These are phyloP conservation scores for Astraeus odoratus DNA, from an alignment of 768 basidiomycete genomes.

Conservation along the genomic window DNA sequence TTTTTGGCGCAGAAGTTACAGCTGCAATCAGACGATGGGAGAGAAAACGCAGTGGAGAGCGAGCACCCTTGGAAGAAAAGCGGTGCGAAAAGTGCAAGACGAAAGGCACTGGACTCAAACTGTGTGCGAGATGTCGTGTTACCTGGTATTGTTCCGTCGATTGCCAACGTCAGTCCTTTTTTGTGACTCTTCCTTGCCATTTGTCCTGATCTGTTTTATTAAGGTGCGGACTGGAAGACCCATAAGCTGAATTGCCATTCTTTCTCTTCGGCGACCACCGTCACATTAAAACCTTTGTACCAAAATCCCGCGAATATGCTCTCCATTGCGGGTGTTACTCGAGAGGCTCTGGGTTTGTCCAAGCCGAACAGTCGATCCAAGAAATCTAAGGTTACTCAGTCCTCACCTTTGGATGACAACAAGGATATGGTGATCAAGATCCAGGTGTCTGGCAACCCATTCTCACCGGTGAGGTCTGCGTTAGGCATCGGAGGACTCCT, in stretches of 20 bases:
- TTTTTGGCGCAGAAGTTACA: conserved; percentile 37
- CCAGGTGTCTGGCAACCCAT: conserved; percentile 34
- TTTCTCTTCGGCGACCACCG: conserved; percentile 36
- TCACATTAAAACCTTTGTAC: conserved; percentile 43
- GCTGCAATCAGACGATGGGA: conserved; percentile 42
- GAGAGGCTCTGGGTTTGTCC: conserved; percentile 23
- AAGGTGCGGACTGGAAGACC: conserved; percentile 40
- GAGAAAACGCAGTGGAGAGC: conserved; percentile 37
- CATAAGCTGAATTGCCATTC: conserved; percentile 44
- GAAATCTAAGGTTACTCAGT: conserved; percentile 16
- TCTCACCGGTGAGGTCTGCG: conserved; percentile 1
- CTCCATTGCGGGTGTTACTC: conserved; percentile 26
- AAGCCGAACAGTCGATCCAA: conserved; percentile 12
- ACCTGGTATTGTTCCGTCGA: conserved; percentile 46
- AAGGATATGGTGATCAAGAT: conserved; percentile 49
- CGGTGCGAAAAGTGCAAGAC: conserved; percentile 35
- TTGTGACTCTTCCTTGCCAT: not conserved
- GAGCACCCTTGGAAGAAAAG: conserved; percentile 35
- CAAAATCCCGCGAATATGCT: conserved; percentile 8
- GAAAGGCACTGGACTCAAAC: conserved; percentile 29
- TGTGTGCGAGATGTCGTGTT: conserved; percentile 39
- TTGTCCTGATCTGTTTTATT: not conserved
- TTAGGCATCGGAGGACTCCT: conserved; percentile 23
- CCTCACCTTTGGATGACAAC: conserved; percentile 15
- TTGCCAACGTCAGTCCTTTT: conserved; percentile 42